Conservation (phyloP, 2,329 filamentous ascomycete genomes). For the Bipolaris gigantea region DNA sequence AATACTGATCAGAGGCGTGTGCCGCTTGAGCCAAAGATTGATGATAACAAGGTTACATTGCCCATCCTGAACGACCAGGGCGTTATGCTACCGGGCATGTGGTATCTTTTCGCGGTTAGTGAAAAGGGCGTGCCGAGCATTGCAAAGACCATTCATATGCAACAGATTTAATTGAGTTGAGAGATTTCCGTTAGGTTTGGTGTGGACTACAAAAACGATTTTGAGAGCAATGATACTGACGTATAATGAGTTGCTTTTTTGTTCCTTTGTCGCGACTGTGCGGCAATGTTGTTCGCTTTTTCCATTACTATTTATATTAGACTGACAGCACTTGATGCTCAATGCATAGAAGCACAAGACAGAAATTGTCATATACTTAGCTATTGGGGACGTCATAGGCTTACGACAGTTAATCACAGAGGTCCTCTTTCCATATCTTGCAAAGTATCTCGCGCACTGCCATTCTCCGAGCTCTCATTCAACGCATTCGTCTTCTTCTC, state of each 20-base stretch:
- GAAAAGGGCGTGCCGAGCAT: slow-evolving; percentile 21
- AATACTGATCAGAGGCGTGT: slow-evolving; percentile 28
- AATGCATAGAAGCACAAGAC: background rate
- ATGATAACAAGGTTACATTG: slow-evolving; percentile 9
- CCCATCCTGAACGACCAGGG: slow-evolving; percentile 16
- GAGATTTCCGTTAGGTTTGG: background rate
- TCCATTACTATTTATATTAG: background rate
- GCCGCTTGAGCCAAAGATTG: slow-evolving; percentile 10
- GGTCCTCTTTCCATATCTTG: slow-evolving; percentile 26
- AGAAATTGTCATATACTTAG: background rate
- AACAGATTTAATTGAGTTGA: background rate
- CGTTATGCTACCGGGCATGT: slow-evolving; percentile 19
- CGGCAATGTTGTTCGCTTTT: background rate
- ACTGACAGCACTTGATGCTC: background rate
- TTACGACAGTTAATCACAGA: background rate
- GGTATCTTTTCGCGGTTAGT: slow-evolving; percentile 25
- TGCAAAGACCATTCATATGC: slow-evolving; percentile 17
- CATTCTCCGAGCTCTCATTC: slow-evolving; percentile 14
- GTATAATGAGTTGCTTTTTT: background rate
- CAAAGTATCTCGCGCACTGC: slow-evolving; percentile 16
- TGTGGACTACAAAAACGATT: background rate
- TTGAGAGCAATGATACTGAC: background rate
- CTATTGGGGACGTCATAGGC: background rate
- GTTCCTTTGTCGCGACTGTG: background rate
- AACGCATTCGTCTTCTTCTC: slow-evolving; percentile 5